phyloP scores from a whole-genome alignment of 169 alveolate species.

The Hammondia hammondi region DNA sequence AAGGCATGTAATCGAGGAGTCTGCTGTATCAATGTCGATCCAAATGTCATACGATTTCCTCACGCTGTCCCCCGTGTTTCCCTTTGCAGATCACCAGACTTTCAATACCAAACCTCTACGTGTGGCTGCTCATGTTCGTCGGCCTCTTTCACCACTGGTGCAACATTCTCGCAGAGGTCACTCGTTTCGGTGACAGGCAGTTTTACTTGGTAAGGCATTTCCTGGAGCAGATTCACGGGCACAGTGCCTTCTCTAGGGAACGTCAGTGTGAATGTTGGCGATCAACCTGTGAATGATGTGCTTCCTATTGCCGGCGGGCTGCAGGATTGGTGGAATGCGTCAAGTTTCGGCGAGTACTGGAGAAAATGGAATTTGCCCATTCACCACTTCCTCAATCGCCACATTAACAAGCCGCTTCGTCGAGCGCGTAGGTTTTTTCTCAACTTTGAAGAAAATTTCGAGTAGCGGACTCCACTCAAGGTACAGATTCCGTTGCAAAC shows the following conservation, averaged over 20 bases:
- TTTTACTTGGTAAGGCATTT: conserved; percentile 85
- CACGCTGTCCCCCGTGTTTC: too few species aligned
- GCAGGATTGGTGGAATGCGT: conserved; percentile 95
- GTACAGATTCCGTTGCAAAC: background rate
- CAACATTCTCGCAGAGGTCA: conserved; percentile 92
- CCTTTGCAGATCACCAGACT: conserved; percentile 82
- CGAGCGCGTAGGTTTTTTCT: conserved; percentile 81
- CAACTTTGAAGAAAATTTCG: too few species aligned
- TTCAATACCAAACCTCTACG: conserved; percentile 91
- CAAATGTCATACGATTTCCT: too few species aligned
- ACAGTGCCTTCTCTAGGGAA: too few species aligned
- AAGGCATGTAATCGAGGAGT: too few species aligned
- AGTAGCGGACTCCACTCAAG: background rate
- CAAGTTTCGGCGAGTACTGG: conserved; percentile 92
- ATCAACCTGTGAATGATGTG: too few species aligned
- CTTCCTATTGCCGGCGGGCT: background rate
- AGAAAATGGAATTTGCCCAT: conserved; percentile 95
- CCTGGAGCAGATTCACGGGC: background rate
- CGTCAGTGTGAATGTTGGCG: too few species aligned
- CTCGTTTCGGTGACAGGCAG: conserved; percentile 93
- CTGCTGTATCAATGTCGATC: background rate
- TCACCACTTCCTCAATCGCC: conserved; percentile 92
- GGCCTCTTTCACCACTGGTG: conserved; percentile 92
- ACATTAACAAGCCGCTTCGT: conserved; percentile 92
- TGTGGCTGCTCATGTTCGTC: conserved; percentile 93